Evolutionary conservation across 495 filamentous ascomycete genomes (phyloP).

Genomic region (Xeromyces bisporus): DNA sequence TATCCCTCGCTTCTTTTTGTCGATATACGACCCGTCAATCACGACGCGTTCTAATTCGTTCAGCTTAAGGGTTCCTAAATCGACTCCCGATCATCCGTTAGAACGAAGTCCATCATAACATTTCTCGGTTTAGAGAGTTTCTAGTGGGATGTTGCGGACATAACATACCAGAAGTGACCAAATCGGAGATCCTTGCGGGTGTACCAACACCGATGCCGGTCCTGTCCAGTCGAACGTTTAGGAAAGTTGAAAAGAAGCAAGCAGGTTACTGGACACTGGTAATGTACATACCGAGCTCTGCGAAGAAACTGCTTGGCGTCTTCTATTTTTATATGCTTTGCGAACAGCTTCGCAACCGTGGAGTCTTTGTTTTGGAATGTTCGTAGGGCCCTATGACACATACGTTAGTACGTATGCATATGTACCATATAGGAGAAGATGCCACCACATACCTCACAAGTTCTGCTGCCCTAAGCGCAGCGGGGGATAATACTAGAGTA

Average conservation of each 20-base stretch:
- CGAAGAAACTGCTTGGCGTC: conserved; percentile 64
- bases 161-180: conserved; percentile 57
- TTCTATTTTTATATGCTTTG: conserved; percentile 91
- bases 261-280: neutral
- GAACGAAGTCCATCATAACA: too few relatives aligned
- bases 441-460: conserved; percentile 40
- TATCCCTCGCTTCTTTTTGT: conserved; percentile 80
- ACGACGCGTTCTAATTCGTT: conserved; percentile 60
- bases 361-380: conserved; percentile 62
- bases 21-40: conserved; percentile 76
- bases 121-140: too few relatives aligned
- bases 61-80: conserved; percentile 48
- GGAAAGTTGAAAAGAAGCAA: neutral
- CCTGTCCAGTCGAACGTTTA: conserved; percentile 18
- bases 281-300: conserved; percentile 33
- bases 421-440: conserved; percentile 3
- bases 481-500: conserved; percentile 62
- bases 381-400: conserved; percentile 46
- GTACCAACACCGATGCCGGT: conserved; percentile 83
- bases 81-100: too few relatives aligned
- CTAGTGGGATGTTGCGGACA: too few relatives aligned
- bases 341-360: conserved; percentile 78
- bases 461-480: conserved; percentile 70
- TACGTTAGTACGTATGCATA: too few relatives aligned
- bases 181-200: conserved; percentile 59